Evolutionary conservation across 306 rosid genomes (phyloP).

Genomic region (Clitoria ternatea): DNA sequence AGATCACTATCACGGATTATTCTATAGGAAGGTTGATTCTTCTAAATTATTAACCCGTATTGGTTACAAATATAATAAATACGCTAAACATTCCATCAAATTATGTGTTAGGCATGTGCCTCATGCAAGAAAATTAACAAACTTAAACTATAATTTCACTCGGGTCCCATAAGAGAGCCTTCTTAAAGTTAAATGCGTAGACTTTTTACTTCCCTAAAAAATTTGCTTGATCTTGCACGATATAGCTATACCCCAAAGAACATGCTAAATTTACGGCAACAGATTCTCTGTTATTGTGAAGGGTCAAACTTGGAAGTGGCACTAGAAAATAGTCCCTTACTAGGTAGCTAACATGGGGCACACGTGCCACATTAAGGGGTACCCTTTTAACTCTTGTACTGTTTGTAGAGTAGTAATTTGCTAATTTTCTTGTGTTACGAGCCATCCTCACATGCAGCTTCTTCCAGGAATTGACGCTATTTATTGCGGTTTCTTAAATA

Average conservation of each 20-base stretch:
- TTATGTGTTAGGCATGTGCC: not conserved
- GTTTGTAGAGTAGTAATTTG: not conserved
- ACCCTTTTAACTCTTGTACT: not conserved
- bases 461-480: conserved; percentile 33
- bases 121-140: not conserved
- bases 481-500: conserved; percentile 13
- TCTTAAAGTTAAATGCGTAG: not conserved
- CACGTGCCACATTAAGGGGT: conserved; percentile 22
- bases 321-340: conserved; percentile 5
- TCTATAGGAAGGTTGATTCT: not conserved
- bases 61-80: not conserved
- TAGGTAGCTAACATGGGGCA: conserved; percentile 32
- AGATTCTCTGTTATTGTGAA: not conserved
- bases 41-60: not conserved
- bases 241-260: not conserved
- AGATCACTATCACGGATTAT: not conserved
- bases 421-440: conserved; percentile 16
- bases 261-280: conserved; percentile 32
- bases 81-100: not conserved
- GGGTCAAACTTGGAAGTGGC: conserved; percentile 21
- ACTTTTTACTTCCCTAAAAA: not conserved
- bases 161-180: not conserved
- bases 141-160: not conserved
- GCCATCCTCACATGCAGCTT: conserved; percentile 34
- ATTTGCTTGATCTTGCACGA: conserved; percentile 23